Conservation (phyloP, 2,329 filamentous ascomycete species). For the Didymella exigua region DNA sequence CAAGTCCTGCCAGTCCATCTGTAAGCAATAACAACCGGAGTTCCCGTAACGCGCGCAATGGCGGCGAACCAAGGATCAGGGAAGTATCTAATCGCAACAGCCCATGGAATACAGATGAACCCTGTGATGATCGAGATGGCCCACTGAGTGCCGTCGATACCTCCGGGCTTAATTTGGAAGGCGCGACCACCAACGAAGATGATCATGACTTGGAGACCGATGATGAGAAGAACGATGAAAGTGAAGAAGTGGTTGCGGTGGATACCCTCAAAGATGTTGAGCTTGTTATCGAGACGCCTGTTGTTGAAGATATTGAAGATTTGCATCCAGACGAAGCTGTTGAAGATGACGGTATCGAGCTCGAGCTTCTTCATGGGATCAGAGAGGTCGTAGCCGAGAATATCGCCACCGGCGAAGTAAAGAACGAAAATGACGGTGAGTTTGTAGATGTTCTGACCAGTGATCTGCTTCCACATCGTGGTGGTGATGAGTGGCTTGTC, state of each 20-base stretch:
- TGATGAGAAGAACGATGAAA: constrained; percentile 62
- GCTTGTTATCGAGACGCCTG: constrained; percentile 65
- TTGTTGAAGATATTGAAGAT: constrained; percentile 74
- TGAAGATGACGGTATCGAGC: constrained; percentile 68
- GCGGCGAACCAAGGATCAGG: constrained; percentile 52
- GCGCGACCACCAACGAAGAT: constrained; percentile 63
- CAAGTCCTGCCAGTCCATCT: constrained; percentile 17
- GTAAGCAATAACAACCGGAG: constrained; percentile 32
- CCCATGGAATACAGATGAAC: constrained; percentile 60
- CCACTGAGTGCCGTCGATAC: constrained; percentile 64
- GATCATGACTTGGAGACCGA: constrained; percentile 63
- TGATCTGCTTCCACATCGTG: constrained; percentile 70
- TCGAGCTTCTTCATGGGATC: constrained; percentile 49
- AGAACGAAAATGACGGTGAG: constrained; percentile 64
- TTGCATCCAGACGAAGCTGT: constrained; percentile 74
- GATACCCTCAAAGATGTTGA: constrained; percentile 66
- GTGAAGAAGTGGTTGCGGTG: constrained; percentile 64
- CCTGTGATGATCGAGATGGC: constrained; percentile 59
- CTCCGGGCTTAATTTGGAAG: constrained; percentile 58
- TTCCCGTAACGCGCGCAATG: constrained; percentile 28
- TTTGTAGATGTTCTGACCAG: constrained; percentile 66
- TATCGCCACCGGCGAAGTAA: constrained; percentile 64
- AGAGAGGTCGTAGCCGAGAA: constrained; percentile 60
- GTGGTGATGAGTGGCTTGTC: constrained; percentile 78
- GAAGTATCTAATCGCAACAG: constrained; percentile 57